Evolutionary conservation across 768 basidiomycete genomes (phyloP), one percentile per base, ranked within the genome.

Genomic region (Boletus speciosus): DNA sequence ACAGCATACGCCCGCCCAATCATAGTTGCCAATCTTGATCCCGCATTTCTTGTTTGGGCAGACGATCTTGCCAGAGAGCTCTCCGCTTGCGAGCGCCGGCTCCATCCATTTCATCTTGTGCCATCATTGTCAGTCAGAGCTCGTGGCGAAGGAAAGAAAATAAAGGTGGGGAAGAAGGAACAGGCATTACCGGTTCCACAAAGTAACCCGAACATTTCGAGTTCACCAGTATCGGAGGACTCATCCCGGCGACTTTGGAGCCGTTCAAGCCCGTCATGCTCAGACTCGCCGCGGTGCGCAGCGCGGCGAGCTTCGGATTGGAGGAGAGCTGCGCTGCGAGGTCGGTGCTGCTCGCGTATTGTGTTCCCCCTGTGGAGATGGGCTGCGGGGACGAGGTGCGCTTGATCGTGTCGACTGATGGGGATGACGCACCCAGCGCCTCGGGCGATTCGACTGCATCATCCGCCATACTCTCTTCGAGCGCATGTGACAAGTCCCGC

Each of bases 41-140:
- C 80, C 79, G 63, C 97, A 99, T 64, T 90, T 93, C 63, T 85
- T 80, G 70, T 95, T 96, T 4, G 97, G 97, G 62, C 97, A 99
- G 0, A 81, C 55, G 60, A 99, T 90, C 78, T 94, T 97, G 16
- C 97, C 97, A 0, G 85, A 81, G 36, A 95, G 73, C 41, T 84
- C 78, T 0, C 93, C 95, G n/a, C 74, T 70, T 35, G 83, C 78
- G 9, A 98, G 73, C 61, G 88, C 81, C 5, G 85, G 79, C 47
- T 93, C 85, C 96, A 99, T 99, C 97, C 96, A 99, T 64, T 85
- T 87, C 83, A 97, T 86, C 93, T 93, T 91, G 21, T 21, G 10
- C 56, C 23, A 8, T 10, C 11, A 23, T 35, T 16, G 21, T 45
- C n/a, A 36, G 46, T 37, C 44, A 42, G 21, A 35, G 43, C 16